Evolutionary conservation across 768 basidiomycete species (phyloP).

Genomic region (Daedaleopsis nitida): DNA sequence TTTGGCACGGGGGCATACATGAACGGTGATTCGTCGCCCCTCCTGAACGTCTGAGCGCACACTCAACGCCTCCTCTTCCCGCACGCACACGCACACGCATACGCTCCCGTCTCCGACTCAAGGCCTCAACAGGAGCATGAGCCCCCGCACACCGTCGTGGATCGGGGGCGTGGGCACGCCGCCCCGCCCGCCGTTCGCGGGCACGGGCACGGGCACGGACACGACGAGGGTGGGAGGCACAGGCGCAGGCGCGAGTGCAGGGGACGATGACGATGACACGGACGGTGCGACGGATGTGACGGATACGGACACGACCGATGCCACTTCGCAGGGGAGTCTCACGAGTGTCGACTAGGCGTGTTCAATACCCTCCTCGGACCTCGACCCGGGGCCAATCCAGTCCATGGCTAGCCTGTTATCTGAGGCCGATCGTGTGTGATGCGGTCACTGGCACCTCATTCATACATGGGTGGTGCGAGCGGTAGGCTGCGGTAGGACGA

Average conservation of each 20-base stretch:
- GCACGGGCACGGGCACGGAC: neutral
- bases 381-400: too few relatives aligned
- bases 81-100: neutral
- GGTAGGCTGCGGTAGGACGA: too few relatives aligned
- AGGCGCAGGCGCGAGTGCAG: slow-evolving; percentile 1
- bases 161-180: neutral
- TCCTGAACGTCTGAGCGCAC: slow-evolving; percentile 32
- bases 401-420: too few relatives aligned
- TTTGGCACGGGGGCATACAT: slow-evolving; percentile 37
- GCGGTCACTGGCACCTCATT: too few relatives aligned
- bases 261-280: slow-evolving; percentile 31
- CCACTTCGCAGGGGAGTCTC: slow-evolving; percentile 42
- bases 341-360: slow-evolving; percentile 44
- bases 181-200: neutral
- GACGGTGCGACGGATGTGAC: slow-evolving; percentile 36
- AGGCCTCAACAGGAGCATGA: slow-evolving; percentile 27
- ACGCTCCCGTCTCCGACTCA: neutral
- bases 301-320: slow-evolving; percentile 41
- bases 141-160: slow-evolving; percentile 30
- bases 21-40: slow-evolving; percentile 52
- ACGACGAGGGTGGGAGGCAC: neutral
- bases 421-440: too few relatives aligned
- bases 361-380: too few relatives aligned
- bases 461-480: too few relatives aligned
- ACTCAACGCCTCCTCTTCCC: slow-evolving; percentile 20